phyloP scores from a whole-genome alignment of 2,329 filamentous ascomycete species.

The Colletotrichum plurivorum region DNA sequence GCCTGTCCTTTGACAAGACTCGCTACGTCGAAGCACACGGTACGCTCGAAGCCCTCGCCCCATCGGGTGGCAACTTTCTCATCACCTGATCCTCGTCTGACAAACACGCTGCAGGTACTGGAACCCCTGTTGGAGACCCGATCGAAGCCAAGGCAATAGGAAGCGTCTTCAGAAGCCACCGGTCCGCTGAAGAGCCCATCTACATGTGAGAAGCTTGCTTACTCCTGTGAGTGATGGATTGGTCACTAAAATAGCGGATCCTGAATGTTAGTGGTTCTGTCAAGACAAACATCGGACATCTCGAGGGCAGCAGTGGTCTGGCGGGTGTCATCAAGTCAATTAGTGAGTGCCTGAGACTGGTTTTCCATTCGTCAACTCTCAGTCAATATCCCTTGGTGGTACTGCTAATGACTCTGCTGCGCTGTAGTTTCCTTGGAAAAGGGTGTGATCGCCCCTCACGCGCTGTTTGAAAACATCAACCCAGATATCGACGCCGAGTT shows the following conservation, averaged over 20 bases:
- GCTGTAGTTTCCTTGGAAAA: slow-evolving; percentile 45
- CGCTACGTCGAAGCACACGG: slow-evolving; percentile 62
- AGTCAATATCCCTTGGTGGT: too few relatives aligned
- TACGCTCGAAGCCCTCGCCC: slow-evolving; percentile 51
- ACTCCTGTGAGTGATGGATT: not conserved
- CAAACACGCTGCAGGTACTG: slow-evolving; percentile 59
- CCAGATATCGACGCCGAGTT: slow-evolving; percentile 45
- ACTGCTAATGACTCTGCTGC: not conserved
- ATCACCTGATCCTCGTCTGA: slow-evolving; percentile 53
- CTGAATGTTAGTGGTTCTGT: slow-evolving; percentile 30
- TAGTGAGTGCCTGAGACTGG: not conserved
- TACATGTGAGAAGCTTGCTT: slow-evolving; percentile 4
- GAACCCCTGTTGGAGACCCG: slow-evolving; percentile 68
- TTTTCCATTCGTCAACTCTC: too few relatives aligned
- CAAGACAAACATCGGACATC: slow-evolving; percentile 42
- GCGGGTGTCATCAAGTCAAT: slow-evolving; percentile 38
- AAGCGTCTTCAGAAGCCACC: slow-evolving; percentile 55
- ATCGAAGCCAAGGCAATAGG: slow-evolving; percentile 64
- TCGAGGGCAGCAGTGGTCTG: slow-evolving; percentile 40
- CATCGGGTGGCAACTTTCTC: too few relatives aligned
- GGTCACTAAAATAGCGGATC: not conserved
- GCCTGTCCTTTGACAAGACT: slow-evolving; percentile 43
- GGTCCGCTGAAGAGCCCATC: slow-evolving; percentile 50
- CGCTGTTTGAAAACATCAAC: slow-evolving; percentile 47
- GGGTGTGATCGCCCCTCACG: slow-evolving; percentile 46